Conservation (phyloP, 164 flowering plant genomes). For the Vitis riparia region DNA sequence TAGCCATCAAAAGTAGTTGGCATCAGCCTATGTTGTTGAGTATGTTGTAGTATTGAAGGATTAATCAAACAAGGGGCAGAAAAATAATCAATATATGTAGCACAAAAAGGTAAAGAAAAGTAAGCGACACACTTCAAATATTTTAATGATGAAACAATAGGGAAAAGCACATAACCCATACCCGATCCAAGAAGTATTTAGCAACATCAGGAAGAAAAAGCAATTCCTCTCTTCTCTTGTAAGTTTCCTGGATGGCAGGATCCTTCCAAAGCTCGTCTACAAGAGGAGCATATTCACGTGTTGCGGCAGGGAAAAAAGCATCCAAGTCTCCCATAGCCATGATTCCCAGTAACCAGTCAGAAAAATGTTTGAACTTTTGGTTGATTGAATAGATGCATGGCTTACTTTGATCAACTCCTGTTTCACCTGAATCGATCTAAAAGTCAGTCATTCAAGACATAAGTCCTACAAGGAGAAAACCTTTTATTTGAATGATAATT, state of each 20-base stretch:
- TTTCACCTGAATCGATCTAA: slow-evolving; percentile 24
- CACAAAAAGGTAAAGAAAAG: too few relatives aligned
- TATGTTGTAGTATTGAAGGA: too few relatives aligned
- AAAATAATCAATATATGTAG: too few relatives aligned
- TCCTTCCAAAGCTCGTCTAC: slow-evolving; percentile 98
- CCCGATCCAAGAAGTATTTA: slow-evolving; percentile 89
- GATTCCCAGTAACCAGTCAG: slow-evolving; percentile 96
- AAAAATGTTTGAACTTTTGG: slow-evolving; percentile 88
- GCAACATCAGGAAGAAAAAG: slow-evolving; percentile 96
- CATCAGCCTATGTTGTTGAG: too few relatives aligned
- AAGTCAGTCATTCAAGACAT: background rate
- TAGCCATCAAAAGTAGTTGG: too few relatives aligned
- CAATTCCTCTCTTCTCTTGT: slow-evolving; percentile 79
- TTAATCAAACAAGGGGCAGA: too few relatives aligned
- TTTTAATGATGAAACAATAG: too few relatives aligned
- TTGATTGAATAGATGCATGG: slow-evolving; percentile 76
- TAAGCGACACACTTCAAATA: too few relatives aligned
- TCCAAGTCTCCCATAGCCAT: slow-evolving; percentile 98
- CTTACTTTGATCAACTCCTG: slow-evolving; percentile 14
- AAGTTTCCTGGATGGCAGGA: slow-evolving; percentile 91
- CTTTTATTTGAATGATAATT: background rate
- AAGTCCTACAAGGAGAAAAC: too few relatives aligned
- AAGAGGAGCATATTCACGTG: slow-evolving; percentile 97
- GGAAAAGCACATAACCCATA: slow-evolving; percentile 25
- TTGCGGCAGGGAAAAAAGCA: slow-evolving; percentile 97